Conservation (phyloP, 2,329 filamentous ascomycete species). For the Lecanicillium sp. region DNA sequence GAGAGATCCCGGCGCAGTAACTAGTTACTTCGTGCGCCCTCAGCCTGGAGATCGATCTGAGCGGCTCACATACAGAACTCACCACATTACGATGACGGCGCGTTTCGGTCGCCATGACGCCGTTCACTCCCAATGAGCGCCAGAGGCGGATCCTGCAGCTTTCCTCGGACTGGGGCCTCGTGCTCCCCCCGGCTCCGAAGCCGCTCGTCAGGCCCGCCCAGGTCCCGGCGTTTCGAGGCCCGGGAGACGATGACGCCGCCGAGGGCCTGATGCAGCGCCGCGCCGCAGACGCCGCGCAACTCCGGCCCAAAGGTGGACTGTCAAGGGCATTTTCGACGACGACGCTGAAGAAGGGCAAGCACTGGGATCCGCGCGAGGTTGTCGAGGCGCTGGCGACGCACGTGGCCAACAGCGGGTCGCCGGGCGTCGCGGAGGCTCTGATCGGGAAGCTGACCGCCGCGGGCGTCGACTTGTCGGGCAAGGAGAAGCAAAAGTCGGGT, state of each 20-base stretch:
- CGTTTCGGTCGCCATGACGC: slow-evolving; percentile 9
- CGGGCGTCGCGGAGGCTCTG: slow-evolving; percentile 51
- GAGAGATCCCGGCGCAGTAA: too few relatives aligned
- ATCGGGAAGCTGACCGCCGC: slow-evolving; percentile 42
- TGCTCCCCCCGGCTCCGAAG: slow-evolving; percentile 32
- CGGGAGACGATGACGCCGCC: slow-evolving; percentile 46
- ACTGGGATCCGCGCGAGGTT: slow-evolving; percentile 47
- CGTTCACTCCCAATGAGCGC: slow-evolving; percentile 29
- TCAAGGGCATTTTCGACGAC: slow-evolving; percentile 32
- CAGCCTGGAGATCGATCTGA: too few relatives aligned
- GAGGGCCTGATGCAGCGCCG: slow-evolving; percentile 48
- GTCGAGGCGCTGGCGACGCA: slow-evolving; percentile 46
- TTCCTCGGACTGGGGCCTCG: slow-evolving; percentile 45
- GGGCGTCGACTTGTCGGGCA: slow-evolving; percentile 46
- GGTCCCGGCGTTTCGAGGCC: slow-evolving; percentile 37
- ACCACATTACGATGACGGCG: slow-evolving; percentile 3
- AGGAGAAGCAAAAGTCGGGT: slow-evolving; percentile 41
- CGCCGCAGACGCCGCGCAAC: slow-evolving; percentile 29
- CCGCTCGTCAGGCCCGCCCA: slow-evolving; percentile 37
- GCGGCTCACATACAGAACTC: too few relatives aligned
- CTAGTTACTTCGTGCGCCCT: too few relatives aligned
- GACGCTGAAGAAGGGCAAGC: slow-evolving; percentile 40
- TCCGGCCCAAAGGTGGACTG: slow-evolving; percentile 34
- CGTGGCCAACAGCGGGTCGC: slow-evolving; percentile 42
- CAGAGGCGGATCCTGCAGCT: slow-evolving; percentile 44